Evolutionary conservation across 176 grass and related monocot genomes (phyloP), one percentile per base, ranked within the genome.

Genomic region (Raddia guianensis): DNA sequence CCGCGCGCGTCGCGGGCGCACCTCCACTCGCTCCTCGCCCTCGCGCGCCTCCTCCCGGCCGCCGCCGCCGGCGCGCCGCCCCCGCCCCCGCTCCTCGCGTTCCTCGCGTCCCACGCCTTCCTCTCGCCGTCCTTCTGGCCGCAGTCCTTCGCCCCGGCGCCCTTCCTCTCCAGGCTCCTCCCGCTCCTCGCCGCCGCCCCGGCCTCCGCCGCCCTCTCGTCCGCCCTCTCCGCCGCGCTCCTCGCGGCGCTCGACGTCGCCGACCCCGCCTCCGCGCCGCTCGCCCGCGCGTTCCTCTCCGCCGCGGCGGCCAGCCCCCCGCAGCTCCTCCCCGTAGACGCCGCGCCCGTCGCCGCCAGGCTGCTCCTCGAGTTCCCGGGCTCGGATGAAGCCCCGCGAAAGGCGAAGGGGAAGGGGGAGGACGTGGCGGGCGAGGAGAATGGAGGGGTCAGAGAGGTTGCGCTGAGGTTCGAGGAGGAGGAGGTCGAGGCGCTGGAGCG

Each of bases 1-100:
- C 67, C 49, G 7, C 87, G 84, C 5, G 83, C 84, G 43, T 75
- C 91, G 13, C 85, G 90, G 72, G 91, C 91, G 85, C 95, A 97
- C 71, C 96, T 98, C 82, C 90, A 98, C 78, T 90, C 92, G 35
- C 96, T 98, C 77, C 78, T 93, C 78, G 87, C 88, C 49, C 84
- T 98, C 74, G 90, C 88, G 19, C 92, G 95, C 49, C 88, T 98
- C 79, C 88, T 95, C 78, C 91, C 92, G 33, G 82, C 87, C 2
- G 74, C 70, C 49, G 34, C 83, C 59, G 56, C 73, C 13, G 46
- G 53, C 37, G 64, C 74, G 21, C 52, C 68, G 40, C 67, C 82
- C 32, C 78, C 90, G 51, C 42, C 89, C 6, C 77, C 92, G 49
- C 80, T 94, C 45, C 86, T 93, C 32, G 72, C 87, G 33, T 92